Conservation (phyloP, 192 early-diverging fungal genomes). For the Thamnidium elegans region DNA sequence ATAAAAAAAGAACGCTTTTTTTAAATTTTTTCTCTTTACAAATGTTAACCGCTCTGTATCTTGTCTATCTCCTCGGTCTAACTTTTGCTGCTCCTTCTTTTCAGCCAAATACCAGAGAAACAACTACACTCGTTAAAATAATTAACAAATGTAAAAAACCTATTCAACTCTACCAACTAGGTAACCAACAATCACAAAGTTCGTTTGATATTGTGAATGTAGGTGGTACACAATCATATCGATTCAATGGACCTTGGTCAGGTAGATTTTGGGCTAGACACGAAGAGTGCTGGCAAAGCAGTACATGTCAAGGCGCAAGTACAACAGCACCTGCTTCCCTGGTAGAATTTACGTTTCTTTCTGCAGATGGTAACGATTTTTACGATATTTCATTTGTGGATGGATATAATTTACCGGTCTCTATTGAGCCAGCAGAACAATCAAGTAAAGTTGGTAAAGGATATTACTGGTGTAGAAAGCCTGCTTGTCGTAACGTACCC, state of each 20-base stretch:
- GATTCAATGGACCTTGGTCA: conserved; percentile 1
- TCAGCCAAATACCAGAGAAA: too few species aligned
- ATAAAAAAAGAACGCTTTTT: too few species aligned
- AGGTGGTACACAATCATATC: neutral
- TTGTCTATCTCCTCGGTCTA: too few species aligned
- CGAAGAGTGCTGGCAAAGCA: too few species aligned
- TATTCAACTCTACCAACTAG: conserved; percentile 11
- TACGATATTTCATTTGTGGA: conserved; percentile 39
- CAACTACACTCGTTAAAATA: neutral
- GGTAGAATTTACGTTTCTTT: conserved; percentile 31
- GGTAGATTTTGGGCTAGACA: conserved; percentile 6
- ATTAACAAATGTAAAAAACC: conserved; percentile 13
- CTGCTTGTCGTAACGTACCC: conserved; percentile 11
- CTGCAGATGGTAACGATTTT: conserved; percentile 14
- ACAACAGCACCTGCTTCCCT: conserved; percentile 20
- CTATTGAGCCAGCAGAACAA: conserved; percentile 15
- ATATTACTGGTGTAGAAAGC: conserved; percentile 14
- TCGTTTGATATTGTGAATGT: neutral
- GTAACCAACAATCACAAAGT: conserved; percentile 16
- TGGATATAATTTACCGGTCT: conserved; percentile 33
- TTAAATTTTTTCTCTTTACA: too few species aligned
- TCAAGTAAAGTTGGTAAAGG: too few species aligned
- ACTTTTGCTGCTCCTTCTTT: too few species aligned
- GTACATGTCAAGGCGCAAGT: neutral
- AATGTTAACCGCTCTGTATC: too few species aligned